Percentiles rank a stretch among this genome's conserved stretches.
phyloP scores from a whole-genome alignment of 768 basidiomycete genomes.

The Galerina marginata region DNA sequence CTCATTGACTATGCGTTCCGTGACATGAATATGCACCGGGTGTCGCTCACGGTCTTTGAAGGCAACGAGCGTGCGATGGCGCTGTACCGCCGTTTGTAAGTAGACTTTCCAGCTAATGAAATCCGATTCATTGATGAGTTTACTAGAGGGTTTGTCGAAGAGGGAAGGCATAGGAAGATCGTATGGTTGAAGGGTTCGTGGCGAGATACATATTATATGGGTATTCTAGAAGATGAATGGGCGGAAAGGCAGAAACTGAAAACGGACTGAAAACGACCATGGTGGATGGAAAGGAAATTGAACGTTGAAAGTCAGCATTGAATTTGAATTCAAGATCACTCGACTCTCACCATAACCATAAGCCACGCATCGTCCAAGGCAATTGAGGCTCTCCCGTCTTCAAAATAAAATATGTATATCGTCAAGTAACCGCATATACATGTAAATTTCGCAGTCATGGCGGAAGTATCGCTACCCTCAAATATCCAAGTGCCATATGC shows the following conservation, averaged over 20 bases:
- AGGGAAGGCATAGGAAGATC: slow-evolving; percentile 29
- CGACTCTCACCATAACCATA: neutral
- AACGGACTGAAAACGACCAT: neutral
- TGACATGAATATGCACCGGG: slow-evolving; percentile 12
- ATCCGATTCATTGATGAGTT: neutral
- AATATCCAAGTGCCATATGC: slow-evolving; percentile 29
- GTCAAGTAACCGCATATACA: neutral
- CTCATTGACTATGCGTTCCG: slow-evolving; percentile 8
- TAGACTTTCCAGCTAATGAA: neutral
- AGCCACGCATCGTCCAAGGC: neutral
- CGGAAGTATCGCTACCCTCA: neutral
- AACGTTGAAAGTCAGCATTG: neutral
- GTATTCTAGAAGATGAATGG: slow-evolving; percentile 34
- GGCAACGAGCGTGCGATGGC: slow-evolving; percentile 11
- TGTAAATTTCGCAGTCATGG: neutral
- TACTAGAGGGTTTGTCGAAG: slow-evolving; percentile 32
- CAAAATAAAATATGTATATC: neutral
- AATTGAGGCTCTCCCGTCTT: neutral
- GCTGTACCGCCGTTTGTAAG: slow-evolving; percentile 18
- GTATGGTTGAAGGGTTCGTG: slow-evolving; percentile 32
- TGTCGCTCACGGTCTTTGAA: slow-evolving; percentile 5
- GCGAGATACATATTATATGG: slow-evolving; percentile 30
- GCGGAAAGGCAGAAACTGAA: slow-evolving; percentile 7
- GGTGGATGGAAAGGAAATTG: neutral
- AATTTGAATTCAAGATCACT: too few relatives aligned